These are phyloP conservation scores for Smithsoniella earleae DNA, from an alignment of 163 green algal genomes.

Conservation along the genomic window DNA sequence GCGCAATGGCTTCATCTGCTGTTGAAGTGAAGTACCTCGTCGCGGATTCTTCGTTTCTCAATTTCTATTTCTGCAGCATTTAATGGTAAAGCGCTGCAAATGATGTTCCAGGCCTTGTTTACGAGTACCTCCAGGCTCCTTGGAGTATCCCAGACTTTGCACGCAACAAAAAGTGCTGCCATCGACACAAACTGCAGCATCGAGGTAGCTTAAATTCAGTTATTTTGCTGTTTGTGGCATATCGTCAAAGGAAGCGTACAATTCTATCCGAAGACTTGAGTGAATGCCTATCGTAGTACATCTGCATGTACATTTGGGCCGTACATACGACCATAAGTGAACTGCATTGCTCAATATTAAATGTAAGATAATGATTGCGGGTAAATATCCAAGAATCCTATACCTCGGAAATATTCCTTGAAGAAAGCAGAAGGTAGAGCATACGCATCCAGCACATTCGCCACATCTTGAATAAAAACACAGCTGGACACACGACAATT, in stretches of 20 bases:
- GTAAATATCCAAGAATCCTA: no score
- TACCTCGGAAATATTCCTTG: no score
- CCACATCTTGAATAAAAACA: slow-evolving; percentile 1
- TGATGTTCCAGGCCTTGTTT: not conserved
- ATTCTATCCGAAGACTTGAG: slow-evolving; percentile 6
- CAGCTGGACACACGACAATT: slow-evolving; percentile 10
- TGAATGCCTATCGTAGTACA: slow-evolving; percentile 1
- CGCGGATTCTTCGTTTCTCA: no score
- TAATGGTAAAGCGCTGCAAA: not conserved
- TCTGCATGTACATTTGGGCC: not conserved
- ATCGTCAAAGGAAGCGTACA: no score
- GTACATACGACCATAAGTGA: not conserved
- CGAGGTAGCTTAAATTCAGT: not conserved
- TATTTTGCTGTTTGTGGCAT: no score
- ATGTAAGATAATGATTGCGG: no score
- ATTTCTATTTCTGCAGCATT: no score
- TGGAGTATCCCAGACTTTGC: not conserved
- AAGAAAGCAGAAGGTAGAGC: no score
- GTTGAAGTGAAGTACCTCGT: no score
- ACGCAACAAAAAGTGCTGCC: not conserved
- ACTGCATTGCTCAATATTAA: no score
- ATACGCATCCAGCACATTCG: not conserved
- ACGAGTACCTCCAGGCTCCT: not conserved
- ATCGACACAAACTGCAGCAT: slow-evolving; percentile 1
- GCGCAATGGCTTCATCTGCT: no score